These are phyloP conservation scores for Drosera capensis DNA, from an alignment of 148 eudicot genomes.

Conservation along the genomic window DNA sequence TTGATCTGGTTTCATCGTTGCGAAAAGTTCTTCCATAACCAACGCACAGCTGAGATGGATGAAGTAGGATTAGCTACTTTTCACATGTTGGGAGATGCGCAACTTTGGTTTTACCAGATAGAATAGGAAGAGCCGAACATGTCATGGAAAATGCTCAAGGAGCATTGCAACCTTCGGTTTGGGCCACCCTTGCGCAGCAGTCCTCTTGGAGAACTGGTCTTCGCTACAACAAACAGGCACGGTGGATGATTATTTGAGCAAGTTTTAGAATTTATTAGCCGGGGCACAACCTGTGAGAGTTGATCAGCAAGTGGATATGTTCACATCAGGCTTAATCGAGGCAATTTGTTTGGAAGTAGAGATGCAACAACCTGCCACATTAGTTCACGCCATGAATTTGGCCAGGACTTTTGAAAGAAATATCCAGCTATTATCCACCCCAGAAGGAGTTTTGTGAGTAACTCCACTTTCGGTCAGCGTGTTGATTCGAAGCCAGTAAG, in stretches of 20 bases:
- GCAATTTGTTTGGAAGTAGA: neutral
- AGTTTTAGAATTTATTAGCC: neutral
- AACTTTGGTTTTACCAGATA: neutral
- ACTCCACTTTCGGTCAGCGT: neutral
- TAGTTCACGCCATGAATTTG: neutral
- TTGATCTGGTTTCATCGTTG: no score
- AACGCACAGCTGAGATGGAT: no score
- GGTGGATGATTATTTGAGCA: no score
- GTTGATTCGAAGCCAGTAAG: neutral
- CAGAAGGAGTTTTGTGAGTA: neutral
- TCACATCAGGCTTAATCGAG: neutral
- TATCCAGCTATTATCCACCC: neutral
- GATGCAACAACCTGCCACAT: neutral
- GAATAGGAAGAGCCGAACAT: neutral
- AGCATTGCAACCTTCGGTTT: neutral
- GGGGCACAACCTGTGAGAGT: neutral
- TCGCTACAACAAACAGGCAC: neutral
- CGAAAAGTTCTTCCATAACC: no score
- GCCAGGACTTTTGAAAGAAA: neutral
- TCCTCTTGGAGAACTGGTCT: neutral
- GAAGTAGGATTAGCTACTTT: no score
- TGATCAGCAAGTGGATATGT: neutral
- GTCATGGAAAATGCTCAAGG: neutral
- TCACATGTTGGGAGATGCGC: neutral
- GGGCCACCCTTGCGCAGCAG: neutral